Percentiles rank a stretch among this genome's conserved stretches.
Conservation (phyloP, 2,329 filamentous ascomycete genomes). For the Zasmidium cellare region DNA sequence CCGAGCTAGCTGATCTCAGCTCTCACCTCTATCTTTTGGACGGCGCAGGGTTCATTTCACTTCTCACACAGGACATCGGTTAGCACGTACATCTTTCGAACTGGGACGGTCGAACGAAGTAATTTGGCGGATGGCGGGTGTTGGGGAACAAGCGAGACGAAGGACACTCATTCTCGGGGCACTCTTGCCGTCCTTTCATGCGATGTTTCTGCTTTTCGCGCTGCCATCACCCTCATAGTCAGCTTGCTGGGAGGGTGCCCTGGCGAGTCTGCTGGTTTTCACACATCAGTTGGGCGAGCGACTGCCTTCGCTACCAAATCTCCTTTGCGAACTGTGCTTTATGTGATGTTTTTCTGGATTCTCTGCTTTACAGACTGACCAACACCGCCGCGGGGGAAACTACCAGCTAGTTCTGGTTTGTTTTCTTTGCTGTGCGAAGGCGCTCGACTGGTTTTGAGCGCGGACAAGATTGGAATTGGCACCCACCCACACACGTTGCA, state of each 20-base stretch:
- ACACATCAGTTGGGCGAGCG: neutral
- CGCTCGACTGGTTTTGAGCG: slow-evolving; percentile 1
- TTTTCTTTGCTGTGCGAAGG: slow-evolving; percentile 6
- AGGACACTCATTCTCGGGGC: neutral
- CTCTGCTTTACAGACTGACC: slow-evolving; percentile 10
- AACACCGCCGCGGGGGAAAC: slow-evolving; percentile 1
- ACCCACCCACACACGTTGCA: slow-evolving; percentile 11
- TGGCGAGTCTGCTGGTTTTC: neutral
- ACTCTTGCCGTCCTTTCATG: neutral
- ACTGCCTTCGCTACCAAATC: slow-evolving; percentile 7
- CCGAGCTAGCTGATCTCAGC: slow-evolving; percentile 10
- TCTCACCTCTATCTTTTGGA: slow-evolving; percentile 8
- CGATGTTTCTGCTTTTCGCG: neutral
- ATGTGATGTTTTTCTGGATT: slow-evolving; percentile 3
- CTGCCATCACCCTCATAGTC: neutral
- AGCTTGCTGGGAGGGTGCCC: neutral
- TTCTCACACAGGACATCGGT: slow-evolving; percentile 5
- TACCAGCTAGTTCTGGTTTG: neutral
- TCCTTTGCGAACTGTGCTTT: slow-evolving; percentile 1
- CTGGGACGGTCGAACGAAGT: neutral
- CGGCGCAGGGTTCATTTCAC: slow-evolving; percentile 10
- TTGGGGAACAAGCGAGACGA: neutral
- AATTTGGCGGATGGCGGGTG: neutral
- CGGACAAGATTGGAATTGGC: slow-evolving; percentile 7
- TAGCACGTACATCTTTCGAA: slow-evolving; percentile 8